Percentiles rank a stretch among this genome's conserved stretches.
Evolutionary conservation across 2,329 filamentous ascomycete genomes (phyloP).

Genomic region (Alternaria sp.): DNA sequence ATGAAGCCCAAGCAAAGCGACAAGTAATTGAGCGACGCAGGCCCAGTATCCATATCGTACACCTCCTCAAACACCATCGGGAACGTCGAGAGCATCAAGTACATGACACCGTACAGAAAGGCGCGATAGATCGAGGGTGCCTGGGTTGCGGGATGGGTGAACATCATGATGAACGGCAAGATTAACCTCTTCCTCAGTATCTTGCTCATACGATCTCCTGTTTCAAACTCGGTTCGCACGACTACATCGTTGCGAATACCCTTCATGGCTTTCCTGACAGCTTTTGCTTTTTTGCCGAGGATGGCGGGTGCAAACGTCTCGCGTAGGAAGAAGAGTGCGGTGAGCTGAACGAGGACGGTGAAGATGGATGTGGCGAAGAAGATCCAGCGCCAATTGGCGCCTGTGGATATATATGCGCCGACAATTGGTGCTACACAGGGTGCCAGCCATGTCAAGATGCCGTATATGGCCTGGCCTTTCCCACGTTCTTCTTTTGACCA

Average conservation of each 20-base stretch:
- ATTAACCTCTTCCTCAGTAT: slow-evolving; percentile 36
- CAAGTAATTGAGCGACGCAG: slow-evolving; percentile 68
- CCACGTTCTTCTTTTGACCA: slow-evolving; percentile 68
- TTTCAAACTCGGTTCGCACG: slow-evolving; percentile 50
- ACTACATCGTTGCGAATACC: slow-evolving; percentile 18
- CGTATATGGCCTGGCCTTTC: slow-evolving; percentile 67
- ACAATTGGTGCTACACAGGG: slow-evolving; percentile 62
- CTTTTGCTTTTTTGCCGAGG: slow-evolving; percentile 53
- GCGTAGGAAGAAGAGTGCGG: slow-evolving; percentile 64
- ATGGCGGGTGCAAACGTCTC: slow-evolving; percentile 58
- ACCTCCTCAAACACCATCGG: slow-evolving; percentile 61
- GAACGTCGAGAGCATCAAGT: slow-evolving; percentile 68
- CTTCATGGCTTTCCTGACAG: slow-evolving; percentile 54
- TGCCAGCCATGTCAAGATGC: slow-evolving; percentile 67
- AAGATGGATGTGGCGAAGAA: slow-evolving; percentile 71
- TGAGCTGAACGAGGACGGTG: slow-evolving; percentile 65
- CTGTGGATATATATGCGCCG: slow-evolving; percentile 33
- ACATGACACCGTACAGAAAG: slow-evolving; percentile 67
- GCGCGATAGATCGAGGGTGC: slow-evolving; percentile 61
- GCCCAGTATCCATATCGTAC: slow-evolving; percentile 63
- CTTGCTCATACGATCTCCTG: slow-evolving; percentile 32
- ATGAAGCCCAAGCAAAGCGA: slow-evolving; percentile 68
- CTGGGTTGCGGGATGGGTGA: slow-evolving; percentile 67
- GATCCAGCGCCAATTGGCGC: slow-evolving; percentile 69
- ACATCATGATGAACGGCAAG: slow-evolving; percentile 58